Conservation (phyloP, 805 yeast genomes). For the Deakozyma indianensis region DNA sequence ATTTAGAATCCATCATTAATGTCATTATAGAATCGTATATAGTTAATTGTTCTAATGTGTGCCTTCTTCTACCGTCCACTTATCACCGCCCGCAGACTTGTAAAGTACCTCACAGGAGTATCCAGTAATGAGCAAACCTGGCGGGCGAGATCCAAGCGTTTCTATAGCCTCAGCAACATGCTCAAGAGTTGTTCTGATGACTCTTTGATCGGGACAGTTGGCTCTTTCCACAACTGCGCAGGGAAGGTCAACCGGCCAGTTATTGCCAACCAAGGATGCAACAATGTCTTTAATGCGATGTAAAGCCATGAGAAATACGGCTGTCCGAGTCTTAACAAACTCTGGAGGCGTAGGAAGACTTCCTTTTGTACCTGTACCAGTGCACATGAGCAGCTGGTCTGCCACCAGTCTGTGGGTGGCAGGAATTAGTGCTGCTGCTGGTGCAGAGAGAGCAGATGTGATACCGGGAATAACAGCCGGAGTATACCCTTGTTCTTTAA, state of each 20-base stretch:
- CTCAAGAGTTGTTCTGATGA: slow-evolving; percentile 57
- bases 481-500: slow-evolving; percentile 47
- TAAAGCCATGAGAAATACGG: slow-evolving; percentile 79
- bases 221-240: slow-evolving; percentile 84
- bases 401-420: slow-evolving; percentile 87
- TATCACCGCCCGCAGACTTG: slow-evolving; percentile 13
- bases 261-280: slow-evolving; percentile 30
- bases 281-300: slow-evolving; percentile 41
- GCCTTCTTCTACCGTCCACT: slow-evolving; percentile 39
- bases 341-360: slow-evolving; percentile 66
- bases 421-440: slow-evolving; percentile 69
- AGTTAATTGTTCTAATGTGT: not conserved
- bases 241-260: slow-evolving; percentile 63
- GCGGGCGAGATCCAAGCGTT: slow-evolving; percentile 76
- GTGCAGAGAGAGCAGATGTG: slow-evolving; percentile 80
- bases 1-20: not conserved
- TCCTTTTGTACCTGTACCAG: slow-evolving; percentile 89
- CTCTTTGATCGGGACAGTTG: slow-evolving; percentile 83
- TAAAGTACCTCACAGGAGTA: slow-evolving; percentile 49
- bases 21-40: no score
- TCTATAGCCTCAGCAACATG: slow-evolving; percentile 61
- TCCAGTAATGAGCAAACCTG: slow-evolving; percentile 79
- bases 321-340: slow-evolving; percentile 58
- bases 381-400: slow-evolving; percentile 83
- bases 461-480: slow-evolving; percentile 79